A percentile compares a stretch with the other conserved stretches of the same genome.
These are phyloP conservation scores for Oryza rufipogon DNA, from an alignment of 176 grass and related monocot genomes.

Conservation along the genomic window DNA sequence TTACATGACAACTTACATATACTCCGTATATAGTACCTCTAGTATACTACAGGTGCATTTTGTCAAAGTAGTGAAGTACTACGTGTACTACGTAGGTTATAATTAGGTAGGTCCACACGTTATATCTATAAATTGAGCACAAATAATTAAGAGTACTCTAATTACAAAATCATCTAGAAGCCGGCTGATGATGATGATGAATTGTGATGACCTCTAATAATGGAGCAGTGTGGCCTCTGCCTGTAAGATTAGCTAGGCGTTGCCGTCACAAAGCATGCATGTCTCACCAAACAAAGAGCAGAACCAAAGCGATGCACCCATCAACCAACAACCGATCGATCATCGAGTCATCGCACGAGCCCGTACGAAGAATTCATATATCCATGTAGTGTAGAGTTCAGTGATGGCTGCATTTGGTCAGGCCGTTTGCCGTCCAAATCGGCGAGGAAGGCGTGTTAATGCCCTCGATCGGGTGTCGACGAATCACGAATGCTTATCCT, in stretches of 20 bases:
- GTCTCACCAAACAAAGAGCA: not conserved
- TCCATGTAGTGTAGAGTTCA: slow-evolving; percentile 5
- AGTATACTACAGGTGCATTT: not conserved
- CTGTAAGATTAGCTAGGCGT: slow-evolving; percentile 1
- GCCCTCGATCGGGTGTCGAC: not conserved
- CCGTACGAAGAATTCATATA: not conserved
- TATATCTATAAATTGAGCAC: not conserved
- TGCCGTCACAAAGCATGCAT: not conserved
- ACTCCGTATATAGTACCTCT: not conserved
- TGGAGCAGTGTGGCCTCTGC: not conserved
- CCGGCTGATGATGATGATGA: not conserved
- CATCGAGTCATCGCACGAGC: not conserved
- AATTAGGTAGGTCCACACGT: not conserved
- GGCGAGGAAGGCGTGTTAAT: slow-evolving; percentile 35
- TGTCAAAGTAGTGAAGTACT: not conserved
- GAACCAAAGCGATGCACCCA: not conserved
- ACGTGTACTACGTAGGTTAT: not conserved
- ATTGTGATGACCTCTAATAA: not conserved
- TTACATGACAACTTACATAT: not conserved
- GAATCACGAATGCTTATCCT: not conserved
- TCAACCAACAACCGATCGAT: not conserved
- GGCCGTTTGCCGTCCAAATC: slow-evolving; percentile 32
- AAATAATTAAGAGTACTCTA: too few relatives aligned
- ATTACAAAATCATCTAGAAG: slow-evolving; percentile 29
- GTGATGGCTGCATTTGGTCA: not conserved